Evolutionary conservation across 768 basidiomycete species (phyloP), one percentile per base, ranked within the genome.

Genomic region (Mycena floridula): DNA sequence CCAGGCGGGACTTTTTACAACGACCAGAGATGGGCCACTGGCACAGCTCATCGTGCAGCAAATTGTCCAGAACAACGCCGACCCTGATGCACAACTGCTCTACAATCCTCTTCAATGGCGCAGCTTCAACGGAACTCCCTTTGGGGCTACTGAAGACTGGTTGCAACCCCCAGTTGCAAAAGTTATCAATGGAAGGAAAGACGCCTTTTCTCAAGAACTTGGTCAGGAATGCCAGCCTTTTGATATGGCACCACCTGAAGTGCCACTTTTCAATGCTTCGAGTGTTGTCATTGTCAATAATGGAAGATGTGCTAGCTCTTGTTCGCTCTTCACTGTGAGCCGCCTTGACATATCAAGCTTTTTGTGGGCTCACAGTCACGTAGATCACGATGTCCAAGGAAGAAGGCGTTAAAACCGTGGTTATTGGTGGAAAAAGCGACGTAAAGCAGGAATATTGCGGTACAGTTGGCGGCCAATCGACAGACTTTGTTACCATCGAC

Each of bases 401-500:
- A 30, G 76, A 81, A 48, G 76, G 77, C 25, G 72, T 69, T 21
- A 75, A 64, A 53, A 77, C 74, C 6, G 72, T 75, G n/a, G 77
- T 81, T 3, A 51, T 77, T n/a, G 78, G 77, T 21, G 80, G 79
- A 26, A 70, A 69, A 52, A 54, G 65, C 9, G 66, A 59, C 40
- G 59, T 69, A 7, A 58, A 56, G 28, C 79, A 81, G 51, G 69
- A 80, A 52, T 81, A 79, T 54, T 79, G 76, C 49, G 80, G 80
- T 16, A 74, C 70, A 27, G 79, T 81, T 24, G 79, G 78, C n/a
- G 79, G 79, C 0, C 76, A 82, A 59, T 78, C 76, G 4, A 73
- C 73, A 2, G 71, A 73, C 50, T 81, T 74, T 55, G 67, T 73
- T 1, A 70, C 65, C n/a, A 74, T 81, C 9, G 77, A 81, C 54